Conservation (phyloP, 2,329 filamentous ascomycete species). For the Cladophialophora exuberans region DNA sequence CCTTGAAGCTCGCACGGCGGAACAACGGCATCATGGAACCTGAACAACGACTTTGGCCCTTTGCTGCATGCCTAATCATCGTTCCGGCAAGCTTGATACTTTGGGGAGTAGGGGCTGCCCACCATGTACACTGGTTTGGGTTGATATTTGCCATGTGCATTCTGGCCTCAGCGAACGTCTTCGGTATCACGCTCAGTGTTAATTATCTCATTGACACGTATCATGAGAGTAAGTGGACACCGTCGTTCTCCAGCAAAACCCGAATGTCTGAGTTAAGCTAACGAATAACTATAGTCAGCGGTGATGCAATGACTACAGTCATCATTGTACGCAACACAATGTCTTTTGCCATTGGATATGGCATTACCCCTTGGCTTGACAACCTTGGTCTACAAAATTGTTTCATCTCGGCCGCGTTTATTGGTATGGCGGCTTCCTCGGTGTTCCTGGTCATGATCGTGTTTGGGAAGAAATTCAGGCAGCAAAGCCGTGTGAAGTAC, state of each 20-base stretch:
- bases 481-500: constrained; percentile 41
- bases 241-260: neutral
- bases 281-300: constrained; percentile 39
- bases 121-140: constrained; percentile 54
- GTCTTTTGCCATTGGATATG: constrained; percentile 56
- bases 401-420: constrained; percentile 47
- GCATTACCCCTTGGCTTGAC: constrained; percentile 48
- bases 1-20: constrained; percentile 31
- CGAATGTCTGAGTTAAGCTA: too few species aligned
- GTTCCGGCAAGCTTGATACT: constrained; percentile 51
- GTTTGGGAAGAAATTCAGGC: constrained; percentile 43
- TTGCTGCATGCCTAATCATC: constrained; percentile 44
- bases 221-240: constrained; percentile 38
- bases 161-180: constrained; percentile 48
- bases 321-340: constrained; percentile 56
- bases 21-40: constrained; percentile 36
- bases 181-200: constrained; percentile 51
- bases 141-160: constrained; percentile 54
- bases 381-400: constrained; percentile 45
- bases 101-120: constrained; percentile 57
- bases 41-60: constrained; percentile 36
- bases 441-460: constrained; percentile 46
- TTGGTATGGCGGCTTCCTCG: constrained; percentile 42
- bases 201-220: constrained; percentile 56
- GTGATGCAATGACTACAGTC: constrained; percentile 55